Evolutionary conservation across 2,329 filamentous ascomycete genomes (phyloP), one percentile per base, ranked within the genome.

Genomic region (Sarocladium strictum): DNA sequence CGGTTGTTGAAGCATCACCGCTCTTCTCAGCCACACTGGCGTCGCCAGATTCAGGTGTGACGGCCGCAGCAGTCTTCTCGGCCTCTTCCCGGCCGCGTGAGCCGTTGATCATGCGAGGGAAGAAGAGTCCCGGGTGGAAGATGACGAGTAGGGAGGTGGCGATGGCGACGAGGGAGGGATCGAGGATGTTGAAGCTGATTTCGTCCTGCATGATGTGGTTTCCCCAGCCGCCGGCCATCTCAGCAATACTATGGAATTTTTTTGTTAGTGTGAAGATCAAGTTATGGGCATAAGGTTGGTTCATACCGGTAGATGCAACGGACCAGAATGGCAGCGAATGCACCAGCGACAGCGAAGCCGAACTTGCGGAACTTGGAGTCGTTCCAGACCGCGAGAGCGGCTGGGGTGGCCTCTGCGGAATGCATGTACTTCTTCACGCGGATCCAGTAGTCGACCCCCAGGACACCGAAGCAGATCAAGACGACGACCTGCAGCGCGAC

Each of bases 161-260:
- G 55, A 83, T 67, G 24, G 80, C 64, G 53, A 83, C 69, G 65
- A 83, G 75, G 54, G 70, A 71, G 57, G 62, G 62, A 60, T 86
- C 83, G 37, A 85, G 73, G 12, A 80, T 75, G 56, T 84, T 74
- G 61, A 85, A 86, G 17, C 76, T 77, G 43, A 72, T 69, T 69
- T 86, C 72, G 65, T 85, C 76, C 59, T 82, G 79, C 81, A 86
- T 85, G 63, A 85, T 79, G 15, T 72, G 63, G 67, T 83, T 84
- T 10, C 78, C 79, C 81, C 82, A 86, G 19, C 83, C 83, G 24
- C 80, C 79, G 2, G 78, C 76, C 80, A 86, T 84, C 64, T 86
- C 83, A 1, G 77, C 78, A 53, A 85, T 79, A 61, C 80, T 82
- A 53, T 23, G 7, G 3, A 11, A 11, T n/a, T n/a, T n/a, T n/a